Conservation (phyloP, 2,329 filamentous ascomycete genomes). For the Myriangium duriaei region DNA sequence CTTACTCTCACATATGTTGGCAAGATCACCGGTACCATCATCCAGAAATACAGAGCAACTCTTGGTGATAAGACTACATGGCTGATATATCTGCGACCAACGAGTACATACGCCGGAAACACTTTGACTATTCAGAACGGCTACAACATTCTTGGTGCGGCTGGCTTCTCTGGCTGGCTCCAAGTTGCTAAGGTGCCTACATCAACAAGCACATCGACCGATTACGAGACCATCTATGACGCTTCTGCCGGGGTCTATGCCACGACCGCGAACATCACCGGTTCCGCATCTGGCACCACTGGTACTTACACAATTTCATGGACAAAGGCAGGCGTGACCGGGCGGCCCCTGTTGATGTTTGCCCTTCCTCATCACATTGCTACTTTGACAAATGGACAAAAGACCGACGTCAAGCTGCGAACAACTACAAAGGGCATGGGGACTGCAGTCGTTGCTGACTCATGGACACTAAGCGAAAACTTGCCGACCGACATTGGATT, state of each 20-base stretch:
- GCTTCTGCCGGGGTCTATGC: constrained; percentile 64
- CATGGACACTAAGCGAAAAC: constrained; percentile 70
- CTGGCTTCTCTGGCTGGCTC: constrained; percentile 62
- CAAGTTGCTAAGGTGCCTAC: constrained; percentile 69
- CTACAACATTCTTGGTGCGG: constrained; percentile 50
- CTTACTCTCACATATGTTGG: constrained; percentile 43
- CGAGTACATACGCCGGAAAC: constrained; percentile 39
- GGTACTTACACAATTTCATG: constrained; percentile 67
- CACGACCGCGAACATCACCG: constrained; percentile 50
- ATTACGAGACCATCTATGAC: constrained; percentile 60
- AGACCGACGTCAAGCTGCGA: constrained; percentile 47
- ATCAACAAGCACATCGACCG: constrained; percentile 25
- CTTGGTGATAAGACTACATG: constrained; percentile 61
- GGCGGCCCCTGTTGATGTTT: constrained; percentile 62
- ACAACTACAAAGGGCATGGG: constrained; percentile 79
- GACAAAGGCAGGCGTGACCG: constrained; percentile 52
- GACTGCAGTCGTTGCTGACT: constrained; percentile 56
- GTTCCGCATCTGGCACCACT: constrained; percentile 42
- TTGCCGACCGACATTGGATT: constrained; percentile 67
- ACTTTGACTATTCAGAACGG: constrained; percentile 57
- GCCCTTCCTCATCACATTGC: constrained; percentile 74
- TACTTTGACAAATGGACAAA: constrained; percentile 51
- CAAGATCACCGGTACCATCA: constrained; percentile 45
- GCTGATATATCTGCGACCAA: constrained; percentile 63
- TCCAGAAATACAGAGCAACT: constrained; percentile 63